Evolutionary conservation across 2,329 filamentous ascomycete genomes (phyloP), one percentile per base, ranked within the genome.

Genomic region (Neofusicoccum cordaticola): DNA sequence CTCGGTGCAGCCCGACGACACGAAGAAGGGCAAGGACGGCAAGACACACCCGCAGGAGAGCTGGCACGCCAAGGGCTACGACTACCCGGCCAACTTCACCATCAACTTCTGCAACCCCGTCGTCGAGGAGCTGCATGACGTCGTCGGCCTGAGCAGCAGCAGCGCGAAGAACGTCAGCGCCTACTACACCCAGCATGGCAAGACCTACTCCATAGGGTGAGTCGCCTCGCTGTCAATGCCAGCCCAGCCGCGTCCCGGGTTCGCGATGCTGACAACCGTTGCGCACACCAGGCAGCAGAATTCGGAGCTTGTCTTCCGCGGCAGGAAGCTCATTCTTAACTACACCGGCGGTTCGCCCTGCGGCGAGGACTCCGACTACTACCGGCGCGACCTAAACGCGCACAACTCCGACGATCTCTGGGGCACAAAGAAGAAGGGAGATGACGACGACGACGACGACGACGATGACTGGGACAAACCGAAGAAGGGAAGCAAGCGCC

Each of bases 1-100:
- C 68, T 82, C 82, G 35, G 75, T 87, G 61, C 77, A 77, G 42
- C 82, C 84, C 12, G 73, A 73, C 9, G 71, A 68, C 7, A 68
- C 70, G 9, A 77, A 77, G 65, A 78, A 78, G 62, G 72, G 77
- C 45, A 80, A 79, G 66, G 73, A 73, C 31, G 73, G 74, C 51
- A 83, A 88, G 69, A 83, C 84, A 22, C 82, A 81, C 12, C 85
- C 88, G 45, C 82, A 83, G 63, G 82, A 85, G 66, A 88, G 83
- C 72, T 85, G 84, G 80, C 83, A 86, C 68, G 87, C 89, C 7
- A 85, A 85, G 66, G 91, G 91, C 39, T 90, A 88, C 75, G 91
- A 94, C 77, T 91, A 93, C 70, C 87, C 86, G 67, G 86, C 87
- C 68, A 94, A 94, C 79, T 95, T 95, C 72, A 94, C 91, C 1